Percentiles rank a stretch among this genome's conserved stretches.
These are phyloP conservation scores for Schizosaccharomyces octosporus DNA, from an alignment of 805 yeast genomes.

Conservation along the genomic window DNA sequence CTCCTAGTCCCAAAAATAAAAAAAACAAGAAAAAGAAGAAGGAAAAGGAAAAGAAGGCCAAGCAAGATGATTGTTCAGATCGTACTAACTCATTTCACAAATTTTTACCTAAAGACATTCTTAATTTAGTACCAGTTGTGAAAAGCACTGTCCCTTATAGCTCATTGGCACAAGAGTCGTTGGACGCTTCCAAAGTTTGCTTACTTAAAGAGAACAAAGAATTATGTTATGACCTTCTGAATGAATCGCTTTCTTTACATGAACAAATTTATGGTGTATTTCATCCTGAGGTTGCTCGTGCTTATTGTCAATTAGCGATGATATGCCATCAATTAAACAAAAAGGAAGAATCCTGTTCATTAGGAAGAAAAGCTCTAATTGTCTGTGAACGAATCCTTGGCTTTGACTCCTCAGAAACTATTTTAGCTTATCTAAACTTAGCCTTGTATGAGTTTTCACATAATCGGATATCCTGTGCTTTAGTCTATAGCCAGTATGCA, in stretches of 20 bases:
- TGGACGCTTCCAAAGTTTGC: slow-evolving; percentile 16
- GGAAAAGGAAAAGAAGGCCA: slow-evolving; percentile 1
- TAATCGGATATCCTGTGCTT: slow-evolving; percentile 33
- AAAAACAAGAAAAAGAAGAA: slow-evolving; percentile 3
- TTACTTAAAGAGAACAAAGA: slow-evolving; percentile 15
- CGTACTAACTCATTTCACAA: slow-evolving; percentile 13
- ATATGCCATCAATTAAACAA: slow-evolving; percentile 36
- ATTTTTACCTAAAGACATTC: slow-evolving; percentile 38
- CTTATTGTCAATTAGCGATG: slow-evolving; percentile 40
- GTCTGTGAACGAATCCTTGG: slow-evolving; percentile 66
- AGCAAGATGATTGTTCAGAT: slow-evolving; percentile 3
- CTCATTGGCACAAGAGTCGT: slow-evolving; percentile 43
- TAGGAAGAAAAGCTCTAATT: slow-evolving; percentile 42
- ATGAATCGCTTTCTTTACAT: slow-evolving; percentile 44
- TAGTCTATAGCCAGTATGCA: slow-evolving; percentile 37
- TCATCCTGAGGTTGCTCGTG: slow-evolving; percentile 54
- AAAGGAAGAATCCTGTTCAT: slow-evolving; percentile 32
- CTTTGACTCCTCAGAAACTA: slow-evolving; percentile 50
- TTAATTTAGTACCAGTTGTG: slow-evolving; percentile 47
- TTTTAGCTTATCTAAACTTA: slow-evolving; percentile 46
- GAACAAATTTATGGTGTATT: slow-evolving; percentile 69
- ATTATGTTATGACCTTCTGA: slow-evolving; percentile 36
- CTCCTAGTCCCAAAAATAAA: slow-evolving; percentile 8
- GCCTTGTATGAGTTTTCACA: slow-evolving; percentile 45
- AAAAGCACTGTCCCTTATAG: slow-evolving; percentile 48